Evolutionary conservation across 768 basidiomycete species (phyloP).

Genomic region (Tephrocybe sp.): DNA sequence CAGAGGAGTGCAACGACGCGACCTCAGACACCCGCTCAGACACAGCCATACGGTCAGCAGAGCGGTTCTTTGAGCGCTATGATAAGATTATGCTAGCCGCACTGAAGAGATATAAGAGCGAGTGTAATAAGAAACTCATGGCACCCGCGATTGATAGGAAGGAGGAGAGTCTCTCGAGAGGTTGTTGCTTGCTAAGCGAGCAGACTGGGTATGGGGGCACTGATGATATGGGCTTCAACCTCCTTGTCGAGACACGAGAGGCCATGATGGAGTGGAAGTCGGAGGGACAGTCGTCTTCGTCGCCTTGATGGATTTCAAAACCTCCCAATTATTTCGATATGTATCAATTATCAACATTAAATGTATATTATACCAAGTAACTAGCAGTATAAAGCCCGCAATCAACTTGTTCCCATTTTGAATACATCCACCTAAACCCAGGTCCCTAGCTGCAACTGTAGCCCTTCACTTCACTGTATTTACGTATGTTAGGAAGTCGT

Average conservation of each 20-base stretch:
- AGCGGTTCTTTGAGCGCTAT: constrained; percentile 31
- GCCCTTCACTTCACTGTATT: too few relatives aligned
- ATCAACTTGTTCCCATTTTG: too few relatives aligned
- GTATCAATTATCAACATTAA: too few relatives aligned
- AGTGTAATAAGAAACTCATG: constrained; percentile 33
- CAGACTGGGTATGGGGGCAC: constrained; percentile 45
- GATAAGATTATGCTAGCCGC: constrained; percentile 38
- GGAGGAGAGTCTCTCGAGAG: constrained; percentile 37
- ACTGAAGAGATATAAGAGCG: constrained; percentile 38
- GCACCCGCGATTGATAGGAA: constrained; percentile 35
- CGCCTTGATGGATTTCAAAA: too few relatives aligned
- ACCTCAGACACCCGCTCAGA: constrained; percentile 41
- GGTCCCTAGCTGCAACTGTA: too few relatives aligned
- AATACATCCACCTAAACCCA: too few relatives aligned
- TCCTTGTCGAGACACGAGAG: constrained; percentile 37
- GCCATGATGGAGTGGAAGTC: constrained; percentile 41
- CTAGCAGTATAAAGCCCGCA: too few relatives aligned
- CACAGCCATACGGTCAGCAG: constrained; percentile 33
- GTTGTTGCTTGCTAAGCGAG: constrained; percentile 44
- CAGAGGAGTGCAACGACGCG: constrained; percentile 44
- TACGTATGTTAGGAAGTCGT: too few relatives aligned
- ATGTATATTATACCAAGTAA: too few relatives aligned
- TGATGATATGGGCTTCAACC: constrained; percentile 38
- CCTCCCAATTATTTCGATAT: too few relatives aligned
- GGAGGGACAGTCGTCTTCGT: constrained; percentile 27